Evolutionary conservation across 2,329 filamentous ascomycete species (phyloP), one percentile per base, ranked within the genome.

Genomic region (Microthyrium microscopicum): DNA sequence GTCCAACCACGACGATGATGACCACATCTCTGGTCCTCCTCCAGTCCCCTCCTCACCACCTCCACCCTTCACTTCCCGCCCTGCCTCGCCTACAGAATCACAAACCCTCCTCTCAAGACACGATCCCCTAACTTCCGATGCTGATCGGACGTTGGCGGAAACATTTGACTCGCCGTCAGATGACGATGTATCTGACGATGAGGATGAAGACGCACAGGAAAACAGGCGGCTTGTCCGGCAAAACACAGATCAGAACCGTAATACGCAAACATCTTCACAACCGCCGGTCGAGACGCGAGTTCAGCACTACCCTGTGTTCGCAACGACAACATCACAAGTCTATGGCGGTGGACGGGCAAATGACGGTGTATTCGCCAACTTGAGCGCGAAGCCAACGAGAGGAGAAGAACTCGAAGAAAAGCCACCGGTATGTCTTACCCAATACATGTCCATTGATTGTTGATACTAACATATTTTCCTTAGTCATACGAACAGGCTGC

Each of bases 401-500:
- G 77, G 74, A 19, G 77, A 81, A 39, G 78, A 82, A 41, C 72
- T 80, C 38, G 89, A 98, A 41, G 89, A 98, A 56, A 70, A 81
- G 55, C 89, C 89, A 61, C 89, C 89, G 36, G 85, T 93, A 73
- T 43, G 82, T 72, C 16, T 11, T 19, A 31, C 33, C 31, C 5
- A 17, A n/a, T n/a, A n/a, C n/a, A n/a, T n/a, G n/a, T n/a, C n/a
- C n/a, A n/a, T n/a, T n/a, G n/a, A n/a, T n/a, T n/a, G 31, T 38
- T 17, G 26, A 44, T 45, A 44, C 57, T 62, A 49, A 64, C 52
- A 29, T 26, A 31, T 25, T 22, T n/a, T 11, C 21, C 39, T 12
- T 46, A 94, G 82, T 85, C 87, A 22, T 98, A 98, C 54, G 89
- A 98, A 66, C 87, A 95, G 71, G 89, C 89, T 12, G 89, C 89